phyloP scores from a whole-genome alignment of 1,284 basidiomycete genomes.

The Austroboletus niveus region DNA sequence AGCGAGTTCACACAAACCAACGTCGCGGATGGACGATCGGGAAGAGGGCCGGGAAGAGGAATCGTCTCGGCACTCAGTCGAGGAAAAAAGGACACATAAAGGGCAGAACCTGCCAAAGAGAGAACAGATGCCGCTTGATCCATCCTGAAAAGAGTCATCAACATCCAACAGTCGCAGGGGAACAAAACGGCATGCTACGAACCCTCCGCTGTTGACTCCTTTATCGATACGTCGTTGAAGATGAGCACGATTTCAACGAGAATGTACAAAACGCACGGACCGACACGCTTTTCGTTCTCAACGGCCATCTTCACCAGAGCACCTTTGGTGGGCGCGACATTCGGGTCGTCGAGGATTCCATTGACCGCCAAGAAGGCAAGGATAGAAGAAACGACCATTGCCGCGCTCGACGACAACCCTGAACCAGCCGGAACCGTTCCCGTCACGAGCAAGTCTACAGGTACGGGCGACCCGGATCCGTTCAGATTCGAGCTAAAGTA shows the following conservation, averaged over 20 bases:
- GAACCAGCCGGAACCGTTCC: conserved; percentile 82
- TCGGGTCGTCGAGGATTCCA: conserved; percentile 48
- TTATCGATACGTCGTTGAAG: not conserved
- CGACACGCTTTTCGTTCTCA: conserved; percentile 81
- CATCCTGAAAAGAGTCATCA: conserved; percentile 46
- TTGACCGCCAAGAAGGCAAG: conserved; percentile 77
- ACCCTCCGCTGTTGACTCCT: conserved; percentile 77
- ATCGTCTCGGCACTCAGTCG: conserved; percentile 63
- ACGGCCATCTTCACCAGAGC: conserved; percentile 76
- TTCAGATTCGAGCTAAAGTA: conserved; percentile 46
- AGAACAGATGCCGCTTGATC: conserved; percentile 86
- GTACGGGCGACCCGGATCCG: conserved; percentile 40
- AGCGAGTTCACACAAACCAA: conserved; percentile 86
- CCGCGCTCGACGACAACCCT: conserved; percentile 80
- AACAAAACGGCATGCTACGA: conserved; percentile 18
- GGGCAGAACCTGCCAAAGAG: conserved; percentile 62
- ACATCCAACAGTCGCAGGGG: not conserved
- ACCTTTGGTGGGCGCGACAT: conserved; percentile 50
- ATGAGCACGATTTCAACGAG: conserved; percentile 3
- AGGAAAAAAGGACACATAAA: conserved; percentile 83
- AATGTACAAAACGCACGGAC: conserved; percentile 33
- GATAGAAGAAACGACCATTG: conserved; percentile 83
- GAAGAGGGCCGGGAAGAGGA: conserved; percentile 50
- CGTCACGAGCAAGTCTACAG: conserved; percentile 68
- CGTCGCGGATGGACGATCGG: conserved; percentile 40